These are phyloP conservation scores for Fragilaria crotonensis DNA, from an alignment of 108 stramenopile species.

Conservation along the genomic window DNA sequence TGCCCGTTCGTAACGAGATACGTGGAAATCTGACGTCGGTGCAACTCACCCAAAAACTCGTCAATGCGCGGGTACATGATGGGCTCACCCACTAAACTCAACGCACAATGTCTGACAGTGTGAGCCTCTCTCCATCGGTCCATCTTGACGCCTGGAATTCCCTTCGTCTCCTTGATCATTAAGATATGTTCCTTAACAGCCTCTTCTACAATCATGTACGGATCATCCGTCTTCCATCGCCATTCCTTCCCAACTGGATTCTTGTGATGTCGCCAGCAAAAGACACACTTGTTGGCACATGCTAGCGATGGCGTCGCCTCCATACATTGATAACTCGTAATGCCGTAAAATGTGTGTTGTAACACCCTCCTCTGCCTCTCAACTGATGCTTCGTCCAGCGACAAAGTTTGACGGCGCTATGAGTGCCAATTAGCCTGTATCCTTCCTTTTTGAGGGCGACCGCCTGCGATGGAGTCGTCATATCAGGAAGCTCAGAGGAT, in stretches of 20 bases:
- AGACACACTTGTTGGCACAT: constrained; percentile 97
- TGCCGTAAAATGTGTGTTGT: constrained; percentile 96
- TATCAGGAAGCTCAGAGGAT: constrained; percentile 52
- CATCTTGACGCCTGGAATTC: constrained; percentile 90
- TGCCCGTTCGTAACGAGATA: constrained; percentile 97
- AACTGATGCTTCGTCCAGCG: constrained; percentile 98
- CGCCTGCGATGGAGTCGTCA: constrained; percentile 92
- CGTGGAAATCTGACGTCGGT: constrained; percentile 81
- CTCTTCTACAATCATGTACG: constrained; percentile 81
- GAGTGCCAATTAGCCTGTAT: constrained; percentile 92
- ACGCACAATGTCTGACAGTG: constrained; percentile 83
- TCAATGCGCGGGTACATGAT: constrained; percentile 97
- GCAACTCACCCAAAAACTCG: constrained; percentile 84
- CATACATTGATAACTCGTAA: constrained; percentile 96
- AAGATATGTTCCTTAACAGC: constrained; percentile 72
- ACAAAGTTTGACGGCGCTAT: constrained; percentile 95
- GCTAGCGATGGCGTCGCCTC: constrained; percentile 92
- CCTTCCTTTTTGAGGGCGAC: constrained; percentile 91
- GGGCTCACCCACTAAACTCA: constrained; percentile 85
- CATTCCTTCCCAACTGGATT: constrained; percentile 97
- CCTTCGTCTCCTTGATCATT: constrained; percentile 93
- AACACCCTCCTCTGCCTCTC: constrained; percentile 91
- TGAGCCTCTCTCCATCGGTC: constrained; percentile 93
- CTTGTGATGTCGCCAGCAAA: constrained; percentile 99
- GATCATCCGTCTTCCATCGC: constrained; percentile 95